Base-by-base conservation (phyloP, 805 yeast genomes). In the Grigorovia humatica region DNA sequence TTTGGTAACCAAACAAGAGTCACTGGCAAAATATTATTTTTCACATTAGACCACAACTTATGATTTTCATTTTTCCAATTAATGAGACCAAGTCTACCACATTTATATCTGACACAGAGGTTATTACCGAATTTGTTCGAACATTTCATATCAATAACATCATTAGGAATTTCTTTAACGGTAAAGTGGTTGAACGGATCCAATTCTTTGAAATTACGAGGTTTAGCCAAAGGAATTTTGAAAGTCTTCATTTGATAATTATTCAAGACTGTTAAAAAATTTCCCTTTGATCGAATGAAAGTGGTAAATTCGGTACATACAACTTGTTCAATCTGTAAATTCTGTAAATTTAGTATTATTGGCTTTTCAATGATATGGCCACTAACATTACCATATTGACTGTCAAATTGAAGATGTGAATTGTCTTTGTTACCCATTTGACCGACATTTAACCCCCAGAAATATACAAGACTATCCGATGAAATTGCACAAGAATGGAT, bases 381-480 rank as follows among this genome's bases (percentile, higher is more conserved):
- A 63, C 65, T 55, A 66, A 71, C 48, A 77, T 79, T 51, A 51
- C 57, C 43, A 71, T 80, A 58, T 75, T 78, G 35, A 69, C 63
- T 44, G 80, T 74, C 32, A 66, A 70, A 19, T 74, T 63, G 51
- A 60, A 65, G 54, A 67, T 72, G 40, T 79, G 82, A 40, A 15
- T 59, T 61, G 47, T 57, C 60, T 5, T 63, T 52, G 9, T 54
- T 56, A 2, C 91, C 91, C 82, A 88, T 79, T 64, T 88, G 96
- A 0, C 96, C 96, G 40, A 80, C 69, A 61, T 88, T 85, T 41
- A 83, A 67, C 2, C 96, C 96, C 95, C 96, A 88, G 42, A 79
- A 65, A 54, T 69, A 77, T 1, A 84, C 56, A n/a, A 60, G 53
- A 9, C 76, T 77, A 44, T 69, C 63, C 0, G 81, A 69, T 54